Evolutionary conservation across 225 moss, liverwort and hornwort species (phyloP), one percentile per base, ranked within the genome.

Genomic region (Lunularia cruciata): DNA sequence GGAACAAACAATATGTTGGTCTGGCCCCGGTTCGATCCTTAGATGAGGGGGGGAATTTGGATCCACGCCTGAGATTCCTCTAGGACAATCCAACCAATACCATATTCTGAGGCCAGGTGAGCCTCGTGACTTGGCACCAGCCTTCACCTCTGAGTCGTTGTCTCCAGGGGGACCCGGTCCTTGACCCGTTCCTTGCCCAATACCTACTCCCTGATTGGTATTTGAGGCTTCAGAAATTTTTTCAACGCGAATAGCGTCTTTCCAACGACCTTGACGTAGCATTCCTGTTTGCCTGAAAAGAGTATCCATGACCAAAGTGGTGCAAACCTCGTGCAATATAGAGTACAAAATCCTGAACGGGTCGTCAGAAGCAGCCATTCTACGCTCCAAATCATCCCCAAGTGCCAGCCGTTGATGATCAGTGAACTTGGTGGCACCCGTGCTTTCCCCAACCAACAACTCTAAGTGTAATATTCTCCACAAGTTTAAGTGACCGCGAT

Each of bases 341-440:
- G 98, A 86, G 72, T 93, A 98, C 76, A 98, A 75, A 48, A 91
- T 77, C 57, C 86, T 83, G 57, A 98, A 81, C 20, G 98, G 90
- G 70, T 98, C 98, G 68, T 98, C 91, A n/a, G 98, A 93, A 53
- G 85, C 85, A 66, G 93, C 88, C 98, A 93, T 93, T 15, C 93
- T 87, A 54, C 93, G 86, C 80, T 98, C 98, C 68, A 98, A 68
- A 76, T 98, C 98, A 77, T 98, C 91, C 56, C 98, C 89, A 42
- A 98, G 81, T 69, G 78, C 89, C 72, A 83, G 82, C 25, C 87
- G 87, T 83, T 93, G 98, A 39, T 87, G 83, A 72, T 89, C 89
- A 30, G 89, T 91, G 46, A 98, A 85, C 73, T 84, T 84, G 47
- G 82, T 75, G 2, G 80, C 75, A 73, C 89, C 89, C 8, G 79